phyloP scores from a whole-genome alignment of 2,329 filamentous ascomycete species.

The Keithomyces neogunnii region DNA sequence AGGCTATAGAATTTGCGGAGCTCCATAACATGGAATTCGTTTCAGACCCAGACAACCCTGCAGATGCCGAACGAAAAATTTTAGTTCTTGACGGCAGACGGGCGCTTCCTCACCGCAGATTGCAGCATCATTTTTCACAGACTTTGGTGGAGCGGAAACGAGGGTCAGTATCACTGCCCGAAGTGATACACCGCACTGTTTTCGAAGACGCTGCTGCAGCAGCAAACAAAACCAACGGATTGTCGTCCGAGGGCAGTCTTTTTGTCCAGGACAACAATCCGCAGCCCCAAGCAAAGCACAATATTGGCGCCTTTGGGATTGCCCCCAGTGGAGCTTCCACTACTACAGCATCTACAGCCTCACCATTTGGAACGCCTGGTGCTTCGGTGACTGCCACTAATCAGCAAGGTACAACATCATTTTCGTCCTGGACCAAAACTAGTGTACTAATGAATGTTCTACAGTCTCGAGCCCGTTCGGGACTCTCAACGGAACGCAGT shows the following conservation, averaged over 20 bases:
- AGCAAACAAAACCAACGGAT: slow-evolving; percentile 6
- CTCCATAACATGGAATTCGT: slow-evolving; percentile 47
- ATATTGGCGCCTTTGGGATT: background rate
- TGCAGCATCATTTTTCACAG: slow-evolving; percentile 48
- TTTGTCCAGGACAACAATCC: slow-evolving; percentile 16
- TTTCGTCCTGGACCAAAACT: background rate
- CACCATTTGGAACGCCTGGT: background rate
- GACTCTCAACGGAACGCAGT: background rate
- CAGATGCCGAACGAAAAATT: slow-evolving; percentile 28
- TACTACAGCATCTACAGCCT: background rate
- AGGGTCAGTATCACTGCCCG: slow-evolving; percentile 38
- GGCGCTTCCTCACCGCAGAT: slow-evolving; percentile 37
- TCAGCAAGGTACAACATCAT: slow-evolving; percentile 1
- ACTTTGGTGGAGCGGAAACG: slow-evolving; percentile 53
- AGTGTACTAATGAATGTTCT: background rate
- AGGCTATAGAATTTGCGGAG: slow-evolving; percentile 57
- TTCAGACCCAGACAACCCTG: slow-evolving; percentile 21
- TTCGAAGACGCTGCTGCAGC: slow-evolving; percentile 23
- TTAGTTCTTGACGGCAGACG: slow-evolving; percentile 36
- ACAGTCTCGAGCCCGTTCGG: slow-evolving; percentile 7
- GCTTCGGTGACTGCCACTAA: background rate
- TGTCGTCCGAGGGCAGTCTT: slow-evolving; percentile 17
- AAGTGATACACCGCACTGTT: slow-evolving; percentile 48
- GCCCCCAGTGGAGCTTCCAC: background rate
- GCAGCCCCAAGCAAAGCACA: background rate